Base-by-base conservation (phyloP, 208 protist genomes). In the Crithidia bombi region DNA sequence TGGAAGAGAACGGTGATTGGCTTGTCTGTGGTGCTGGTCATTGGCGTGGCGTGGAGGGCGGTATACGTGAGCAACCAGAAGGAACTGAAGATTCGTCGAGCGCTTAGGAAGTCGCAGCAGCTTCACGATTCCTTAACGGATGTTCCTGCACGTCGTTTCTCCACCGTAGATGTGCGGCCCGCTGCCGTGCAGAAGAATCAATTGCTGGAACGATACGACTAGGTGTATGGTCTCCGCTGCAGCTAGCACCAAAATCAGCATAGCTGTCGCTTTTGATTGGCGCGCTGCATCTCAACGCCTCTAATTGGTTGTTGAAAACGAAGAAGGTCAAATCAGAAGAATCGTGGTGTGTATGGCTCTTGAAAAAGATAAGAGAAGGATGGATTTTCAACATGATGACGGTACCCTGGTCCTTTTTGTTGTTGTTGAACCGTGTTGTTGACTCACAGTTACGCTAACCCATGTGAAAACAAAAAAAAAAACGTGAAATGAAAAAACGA, bases 21-120 rank as follows among this genome's bases (percentile, higher is more conserved):
- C 25, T 56, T 57, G 39, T 65, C 67, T 2, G 47, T 83, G 0
- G 50, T 85, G 5, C 39, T 81, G 3, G 35, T 75, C 7, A 41
- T 83, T 39, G 81, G 50, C 15, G 59, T 78, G 9, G 72, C 65
- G 0, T 94, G 89, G 86, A 47, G 82, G 3, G 46, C 71, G 7
- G 71, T 90, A 33, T 94, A 92, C 66, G 65, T 72, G 25, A 74
- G 75, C 15, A 94, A 94, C 70, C 83, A 91, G 23, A 54, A 64
- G 0, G 84, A 91, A 41, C 71, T 91, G 33, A 17, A 74, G 17
- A 0, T 77, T 15, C 80, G 78, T 0, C 73, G 78, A 12, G 66
- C 73, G 0, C 19, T 66, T n/a, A 66, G 80, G 14, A 57, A 70
- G 35, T 69, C 89, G 3, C 73, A 79, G 32, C 57, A 50, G 50